A percentile compares a stretch with the other conserved stretches of the same genome.
Evolutionary conservation across 2,329 filamentous ascomycete genomes (phyloP).

Genomic region (Fusarium albidum): DNA sequence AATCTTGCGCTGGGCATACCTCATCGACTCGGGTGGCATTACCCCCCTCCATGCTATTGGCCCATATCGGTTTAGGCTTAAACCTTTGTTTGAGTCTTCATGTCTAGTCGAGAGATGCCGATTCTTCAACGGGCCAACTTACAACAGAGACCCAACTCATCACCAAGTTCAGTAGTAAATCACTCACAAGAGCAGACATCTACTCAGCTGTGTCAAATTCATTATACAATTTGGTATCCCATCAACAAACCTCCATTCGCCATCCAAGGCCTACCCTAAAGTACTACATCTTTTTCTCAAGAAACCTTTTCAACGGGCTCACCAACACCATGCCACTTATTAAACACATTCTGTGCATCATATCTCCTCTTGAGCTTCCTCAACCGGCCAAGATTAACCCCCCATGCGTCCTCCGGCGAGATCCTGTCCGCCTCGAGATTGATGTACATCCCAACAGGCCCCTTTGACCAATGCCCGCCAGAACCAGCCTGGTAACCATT

Average conservation of each 20-base stretch:
- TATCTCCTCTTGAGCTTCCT: slow-evolving; percentile 45
- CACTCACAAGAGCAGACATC: too few relatives aligned
- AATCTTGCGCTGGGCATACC: too few relatives aligned
- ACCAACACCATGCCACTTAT: slow-evolving; percentile 41
- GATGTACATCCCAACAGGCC: slow-evolving; percentile 40
- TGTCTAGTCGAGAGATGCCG: too few relatives aligned
- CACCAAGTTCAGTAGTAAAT: too few relatives aligned
- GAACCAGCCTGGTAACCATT: slow-evolving; percentile 34
- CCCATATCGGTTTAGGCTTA: too few relatives aligned
- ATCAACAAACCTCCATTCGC: too few relatives aligned
- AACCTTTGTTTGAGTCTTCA: too few relatives aligned
- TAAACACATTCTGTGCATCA: slow-evolving; percentile 46
- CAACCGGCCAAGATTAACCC: slow-evolving; percentile 41
- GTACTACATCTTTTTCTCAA: background rate
- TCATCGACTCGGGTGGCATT: too few relatives aligned
- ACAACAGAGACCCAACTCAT: too few relatives aligned
- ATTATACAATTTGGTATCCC: background rate
- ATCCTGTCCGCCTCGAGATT: slow-evolving; percentile 41
- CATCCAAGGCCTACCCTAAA: too few relatives aligned
- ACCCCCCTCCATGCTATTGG: too few relatives aligned
- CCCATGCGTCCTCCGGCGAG: slow-evolving; percentile 42
- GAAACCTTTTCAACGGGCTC: background rate
- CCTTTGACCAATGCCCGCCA: slow-evolving; percentile 27
- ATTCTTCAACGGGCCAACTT: too few relatives aligned
- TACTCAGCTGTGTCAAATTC: background rate